Conservation (phyloP, 73 alveolate species). For the Tetrahymena elliotti region DNA sequence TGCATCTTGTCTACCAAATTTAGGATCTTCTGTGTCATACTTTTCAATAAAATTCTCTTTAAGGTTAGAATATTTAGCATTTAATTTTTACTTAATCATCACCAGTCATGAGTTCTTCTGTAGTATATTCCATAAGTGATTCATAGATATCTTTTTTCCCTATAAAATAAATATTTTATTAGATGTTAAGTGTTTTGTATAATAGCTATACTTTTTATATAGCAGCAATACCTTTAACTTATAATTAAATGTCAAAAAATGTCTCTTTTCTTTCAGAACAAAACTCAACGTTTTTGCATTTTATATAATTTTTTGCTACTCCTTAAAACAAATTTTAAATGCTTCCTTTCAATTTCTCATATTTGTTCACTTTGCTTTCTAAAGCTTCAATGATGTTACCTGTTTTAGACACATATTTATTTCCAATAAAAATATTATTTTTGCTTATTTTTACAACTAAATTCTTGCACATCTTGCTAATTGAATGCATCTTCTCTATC, state of each 20-base stretch:
- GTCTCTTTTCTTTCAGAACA: neutral
- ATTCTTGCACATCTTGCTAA: neutral
- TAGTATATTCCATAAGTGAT: neutral
- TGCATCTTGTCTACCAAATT: conserved; percentile 1
- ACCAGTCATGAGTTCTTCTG: neutral
- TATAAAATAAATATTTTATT: neutral
- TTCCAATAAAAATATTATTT: neutral
- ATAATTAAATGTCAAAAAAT: neutral
- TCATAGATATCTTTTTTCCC: neutral
- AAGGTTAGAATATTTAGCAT: neutral
- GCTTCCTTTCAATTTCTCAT: neutral
- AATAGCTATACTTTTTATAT: neutral
- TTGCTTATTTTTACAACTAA: neutral
- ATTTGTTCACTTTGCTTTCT: neutral
- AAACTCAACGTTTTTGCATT: neutral
- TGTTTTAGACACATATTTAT: neutral
- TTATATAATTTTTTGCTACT: neutral
- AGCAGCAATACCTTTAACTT: neutral
- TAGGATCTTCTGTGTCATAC: neutral
- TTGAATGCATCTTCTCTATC: neutral
- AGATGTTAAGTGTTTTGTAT: neutral
- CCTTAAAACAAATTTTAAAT: neutral
- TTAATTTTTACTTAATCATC: neutral
- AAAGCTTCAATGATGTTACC: neutral
- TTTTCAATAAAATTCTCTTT: neutral